A percentile compares a stretch with the other conserved stretches of the same genome.
Evolutionary conservation across 441 rosid genomes (phyloP).

Genomic region (Populus hybrid): DNA sequence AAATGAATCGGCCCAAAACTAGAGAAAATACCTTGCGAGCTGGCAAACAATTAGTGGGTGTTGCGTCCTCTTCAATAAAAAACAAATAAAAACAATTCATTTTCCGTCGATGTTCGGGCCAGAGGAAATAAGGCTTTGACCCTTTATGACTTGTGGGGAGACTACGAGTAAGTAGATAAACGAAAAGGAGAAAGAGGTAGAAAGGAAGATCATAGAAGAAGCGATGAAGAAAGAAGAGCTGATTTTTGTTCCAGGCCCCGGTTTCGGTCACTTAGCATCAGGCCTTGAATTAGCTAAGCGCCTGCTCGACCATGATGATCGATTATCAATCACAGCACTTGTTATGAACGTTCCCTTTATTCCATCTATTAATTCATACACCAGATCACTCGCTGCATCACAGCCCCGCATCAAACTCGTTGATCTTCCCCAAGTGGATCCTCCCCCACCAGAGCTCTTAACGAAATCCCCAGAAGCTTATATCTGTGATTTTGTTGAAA

Average conservation of each 20-base stretch:
- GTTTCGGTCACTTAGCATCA: not conserved
- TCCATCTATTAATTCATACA: not conserved
- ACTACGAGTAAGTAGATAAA: not conserved
- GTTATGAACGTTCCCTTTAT: not conserved
- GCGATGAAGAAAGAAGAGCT: conserved; percentile 2
- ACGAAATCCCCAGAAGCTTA: conserved; percentile 28
- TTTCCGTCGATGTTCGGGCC: too few species aligned
- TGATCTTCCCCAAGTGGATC: conserved; percentile 37
- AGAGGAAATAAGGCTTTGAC: too few species aligned
- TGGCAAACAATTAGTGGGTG: too few species aligned
- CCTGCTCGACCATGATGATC: not conserved
- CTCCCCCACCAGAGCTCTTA: conserved; percentile 27
- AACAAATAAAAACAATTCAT: too few species aligned
- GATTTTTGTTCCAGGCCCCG: not conserved
- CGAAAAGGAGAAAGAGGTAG: not conserved
- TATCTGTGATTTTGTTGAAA: conserved; percentile 7
- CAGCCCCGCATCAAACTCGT: not conserved
- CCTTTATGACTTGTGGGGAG: not conserved
- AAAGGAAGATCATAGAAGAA: not conserved
- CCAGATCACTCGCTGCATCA: not conserved
- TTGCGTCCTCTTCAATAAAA: too few species aligned
- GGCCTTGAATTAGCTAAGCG: not conserved
- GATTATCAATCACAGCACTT: not conserved
- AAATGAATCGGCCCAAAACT: too few species aligned
- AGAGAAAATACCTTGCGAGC: too few species aligned